phyloP scores from a whole-genome alignment of 768 basidiomycete genomes.

The Mycena rosella region DNA sequence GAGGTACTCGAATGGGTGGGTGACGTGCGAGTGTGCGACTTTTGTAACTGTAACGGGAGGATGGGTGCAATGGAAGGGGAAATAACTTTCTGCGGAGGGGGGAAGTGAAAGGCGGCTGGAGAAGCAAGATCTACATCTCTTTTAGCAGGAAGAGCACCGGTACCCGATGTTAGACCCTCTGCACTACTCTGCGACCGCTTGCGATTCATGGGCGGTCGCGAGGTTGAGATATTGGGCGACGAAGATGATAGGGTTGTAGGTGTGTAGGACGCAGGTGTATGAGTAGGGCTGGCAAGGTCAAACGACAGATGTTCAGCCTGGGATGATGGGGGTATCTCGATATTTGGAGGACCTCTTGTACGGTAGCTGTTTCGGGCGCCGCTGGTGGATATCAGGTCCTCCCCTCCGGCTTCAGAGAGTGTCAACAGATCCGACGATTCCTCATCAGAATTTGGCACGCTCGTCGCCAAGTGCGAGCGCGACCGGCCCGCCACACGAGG shows the following conservation, averaged over 20 bases:
- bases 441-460: conserved; percentile 45
- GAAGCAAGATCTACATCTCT: conserved; percentile 49
- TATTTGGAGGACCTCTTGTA: conserved; percentile 48
- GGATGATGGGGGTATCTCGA: conserved; percentile 51
- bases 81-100: conserved; percentile 41
- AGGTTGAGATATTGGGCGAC: conserved; percentile 35
- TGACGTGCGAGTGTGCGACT: conserved; percentile 43
- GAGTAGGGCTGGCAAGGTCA: conserved; percentile 36
- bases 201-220: conserved; percentile 51
- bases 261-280: conserved; percentile 37
- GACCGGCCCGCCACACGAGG: conserved; percentile 54
- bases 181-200: conserved; percentile 60
- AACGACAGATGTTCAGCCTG: conserved; percentile 30
- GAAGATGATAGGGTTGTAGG: conserved; percentile 37
- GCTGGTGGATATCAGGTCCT: conserved; percentile 13
- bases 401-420: conserved; percentile 6
- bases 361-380: conserved; percentile 32
- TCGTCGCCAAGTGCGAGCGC: conserved; percentile 47
- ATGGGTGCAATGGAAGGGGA: conserved; percentile 39
- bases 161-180: conserved; percentile 37
- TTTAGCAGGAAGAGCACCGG: conserved; percentile 25
- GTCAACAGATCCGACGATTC: conserved; percentile 31
- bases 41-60: conserved; percentile 36
- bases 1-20: conserved; percentile 49
- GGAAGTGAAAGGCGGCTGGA: conserved; percentile 60